Conservation (phyloP, 2,329 filamentous ascomycete species). For the Parafenestella ontariensis region DNA sequence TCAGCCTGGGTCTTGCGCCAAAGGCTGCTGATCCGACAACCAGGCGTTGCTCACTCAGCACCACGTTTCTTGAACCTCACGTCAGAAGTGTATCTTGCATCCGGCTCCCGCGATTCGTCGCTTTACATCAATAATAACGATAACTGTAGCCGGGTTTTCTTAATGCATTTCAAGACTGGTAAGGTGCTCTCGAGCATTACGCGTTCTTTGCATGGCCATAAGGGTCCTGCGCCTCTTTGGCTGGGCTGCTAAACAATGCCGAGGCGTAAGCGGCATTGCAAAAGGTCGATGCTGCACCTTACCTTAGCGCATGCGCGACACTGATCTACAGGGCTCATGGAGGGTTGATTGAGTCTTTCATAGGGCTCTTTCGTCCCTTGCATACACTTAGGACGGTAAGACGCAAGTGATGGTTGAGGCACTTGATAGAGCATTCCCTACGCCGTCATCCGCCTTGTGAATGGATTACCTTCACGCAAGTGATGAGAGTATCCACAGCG, state of each 20-base stretch:
- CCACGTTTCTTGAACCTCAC: slow-evolving; percentile 15
- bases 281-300: slow-evolving; percentile 17
- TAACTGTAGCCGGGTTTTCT: neutral
- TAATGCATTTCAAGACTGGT: neutral
- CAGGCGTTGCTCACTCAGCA: slow-evolving; percentile 6
- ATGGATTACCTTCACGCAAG: neutral
- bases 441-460: neutral
- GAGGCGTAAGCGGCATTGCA: neutral
- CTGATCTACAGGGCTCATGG: slow-evolving; percentile 13
- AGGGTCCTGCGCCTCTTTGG: neutral
- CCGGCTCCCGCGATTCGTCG: neutral
- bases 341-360: slow-evolving; percentile 2
- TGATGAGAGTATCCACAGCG: neutral
- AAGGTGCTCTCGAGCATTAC: neutral
- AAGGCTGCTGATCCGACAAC: neutral
- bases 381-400: slow-evolving; percentile 5
- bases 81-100: slow-evolving; percentile 17
- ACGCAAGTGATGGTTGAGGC: slow-evolving; percentile 5
- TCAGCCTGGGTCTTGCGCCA: slow-evolving; percentile 7
- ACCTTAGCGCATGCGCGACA: slow-evolving; percentile 15
- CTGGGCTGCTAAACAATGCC: neutral
- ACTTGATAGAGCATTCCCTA: neutral
- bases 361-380: slow-evolving; percentile 11
- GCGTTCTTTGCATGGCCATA: neutral
- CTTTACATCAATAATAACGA: neutral